Conservation (phyloP, 257 asterid species). For the Lithospermum erythrorhizon region DNA sequence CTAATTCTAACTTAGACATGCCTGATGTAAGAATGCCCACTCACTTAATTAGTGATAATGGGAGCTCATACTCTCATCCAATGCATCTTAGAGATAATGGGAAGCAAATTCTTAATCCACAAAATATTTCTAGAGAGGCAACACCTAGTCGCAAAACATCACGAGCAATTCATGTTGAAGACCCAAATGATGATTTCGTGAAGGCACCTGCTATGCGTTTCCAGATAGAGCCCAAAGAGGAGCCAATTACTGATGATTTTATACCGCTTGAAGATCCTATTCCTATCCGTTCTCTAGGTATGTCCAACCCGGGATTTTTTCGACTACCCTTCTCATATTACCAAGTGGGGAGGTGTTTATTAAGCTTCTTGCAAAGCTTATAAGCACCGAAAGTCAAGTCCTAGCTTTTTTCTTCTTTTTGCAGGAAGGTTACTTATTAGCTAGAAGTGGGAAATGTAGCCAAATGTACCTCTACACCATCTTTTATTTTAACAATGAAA, state of each 20-base stretch:
- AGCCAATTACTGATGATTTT: too few species aligned
- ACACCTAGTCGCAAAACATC: constrained; percentile 23
- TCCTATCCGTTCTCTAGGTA: constrained; percentile 54
- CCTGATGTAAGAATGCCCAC: constrained; percentile 14
- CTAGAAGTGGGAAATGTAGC: too few species aligned
- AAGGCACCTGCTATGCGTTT: too few species aligned
- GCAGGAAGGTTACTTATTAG: too few species aligned
- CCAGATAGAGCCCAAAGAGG: too few species aligned
- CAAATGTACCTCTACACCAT: too few species aligned
- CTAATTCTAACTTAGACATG: constrained; percentile 16
- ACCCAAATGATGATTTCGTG: constrained; percentile 11
- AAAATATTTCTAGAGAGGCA: constrained; percentile 27
- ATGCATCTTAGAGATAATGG: constrained; percentile 40
- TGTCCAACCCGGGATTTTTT: constrained; percentile 10
- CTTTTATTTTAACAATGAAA: too few species aligned
- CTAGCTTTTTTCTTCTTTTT: too few species aligned
- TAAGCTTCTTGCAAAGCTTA: too few species aligned
- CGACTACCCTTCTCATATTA: too few species aligned
- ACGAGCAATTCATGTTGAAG: constrained; percentile 21
- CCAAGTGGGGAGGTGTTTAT: too few species aligned
- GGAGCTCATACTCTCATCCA: constrained; percentile 26
- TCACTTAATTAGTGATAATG: constrained; percentile 15
- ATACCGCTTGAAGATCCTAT: constrained; percentile 30
- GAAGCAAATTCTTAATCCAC: constrained; percentile 26
- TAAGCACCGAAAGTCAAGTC: too few species aligned